Percentiles rank a stretch among this genome's conserved stretches.
phyloP scores from a whole-genome alignment of 345 rosid species.

The Ceriops decandra region DNA sequence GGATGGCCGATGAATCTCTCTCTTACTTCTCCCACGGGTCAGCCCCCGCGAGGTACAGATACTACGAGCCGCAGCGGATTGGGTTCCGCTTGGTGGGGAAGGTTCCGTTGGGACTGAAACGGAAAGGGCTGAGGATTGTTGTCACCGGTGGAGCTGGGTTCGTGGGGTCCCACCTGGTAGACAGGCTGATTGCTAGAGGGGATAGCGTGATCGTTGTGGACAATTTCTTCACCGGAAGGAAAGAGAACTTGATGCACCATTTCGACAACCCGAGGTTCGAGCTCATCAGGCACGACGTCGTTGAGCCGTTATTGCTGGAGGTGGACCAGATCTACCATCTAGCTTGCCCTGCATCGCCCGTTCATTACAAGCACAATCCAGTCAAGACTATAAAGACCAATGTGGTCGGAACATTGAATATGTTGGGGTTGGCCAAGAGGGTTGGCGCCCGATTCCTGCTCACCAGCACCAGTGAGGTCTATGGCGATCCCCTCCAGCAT shows the following conservation, averaged over 20 bases:
- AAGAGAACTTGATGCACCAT: slow-evolving; percentile 97
- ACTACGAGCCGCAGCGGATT: slow-evolving; percentile 30
- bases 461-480: slow-evolving; percentile 96
- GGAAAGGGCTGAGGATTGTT: slow-evolving; percentile 74
- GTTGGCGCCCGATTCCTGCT: slow-evolving; percentile 88
- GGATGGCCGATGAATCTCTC: slow-evolving; percentile 27
- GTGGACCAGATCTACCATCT: slow-evolving; percentile 99
- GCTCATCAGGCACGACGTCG: slow-evolving; percentile 92
- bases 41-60: slow-evolving; percentile 12
- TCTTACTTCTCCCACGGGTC: slow-evolving; percentile 24
- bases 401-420: slow-evolving; percentile 93
- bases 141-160: slow-evolving; percentile 99
- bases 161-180: slow-evolving; percentile 96
- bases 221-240: slow-evolving; percentile 93
- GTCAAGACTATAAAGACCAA: slow-evolving; percentile 98
- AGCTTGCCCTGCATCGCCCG: slow-evolving; percentile 99
- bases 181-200: slow-evolving; percentile 84
- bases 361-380: slow-evolving; percentile 95
- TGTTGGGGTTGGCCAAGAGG: slow-evolving; percentile 95
- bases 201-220: slow-evolving; percentile 97
- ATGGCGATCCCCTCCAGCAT: slow-evolving; percentile 98
- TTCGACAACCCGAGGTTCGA: slow-evolving; percentile 91
- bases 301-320: slow-evolving; percentile 80
- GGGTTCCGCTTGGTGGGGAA: slow-evolving; percentile 55
- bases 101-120: slow-evolving; percentile 79